Evolutionary conservation across 129 eudicot species (phyloP).

Genomic region (Artemisia argyi): DNA sequence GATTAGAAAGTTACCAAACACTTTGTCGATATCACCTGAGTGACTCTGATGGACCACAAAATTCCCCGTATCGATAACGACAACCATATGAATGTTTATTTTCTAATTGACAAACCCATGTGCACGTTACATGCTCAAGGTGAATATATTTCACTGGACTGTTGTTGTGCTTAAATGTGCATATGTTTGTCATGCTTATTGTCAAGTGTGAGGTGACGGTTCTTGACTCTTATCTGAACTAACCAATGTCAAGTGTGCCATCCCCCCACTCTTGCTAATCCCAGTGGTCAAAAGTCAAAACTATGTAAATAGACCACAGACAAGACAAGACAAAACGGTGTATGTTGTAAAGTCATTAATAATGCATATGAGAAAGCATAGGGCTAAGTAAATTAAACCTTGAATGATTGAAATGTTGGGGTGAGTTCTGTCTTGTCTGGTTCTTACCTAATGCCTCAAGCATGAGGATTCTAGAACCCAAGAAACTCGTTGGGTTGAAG

Average conservation of each 20-base stretch:
- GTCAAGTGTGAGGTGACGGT: constrained; percentile 5
- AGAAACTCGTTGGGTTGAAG: background rate
- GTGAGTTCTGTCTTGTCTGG: background rate
- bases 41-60: background rate
- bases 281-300: background rate
- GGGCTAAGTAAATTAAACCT: background rate
- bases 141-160: constrained; percentile 7
- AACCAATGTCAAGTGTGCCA: constrained; percentile 2
- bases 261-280: background rate
- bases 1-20: constrained; percentile 12
- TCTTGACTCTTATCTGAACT: background rate
- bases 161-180: background rate
- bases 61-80: constrained; percentile 5
- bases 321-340: no score
- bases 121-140: constrained; percentile 15
- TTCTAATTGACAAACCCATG: constrained; percentile 20
- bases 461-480: constrained; percentile 1
- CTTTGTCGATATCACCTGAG: background rate
- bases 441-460: background rate
- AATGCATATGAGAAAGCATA: constrained; percentile 11
- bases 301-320: constrained; percentile 5
- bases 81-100: background rate
- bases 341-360: background rate
- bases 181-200: constrained; percentile 11
- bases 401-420: background rate